phyloP scores from a whole-genome alignment of 345 rosid species.

The thale cress (Arabidopsis thaliana) region DNA sequence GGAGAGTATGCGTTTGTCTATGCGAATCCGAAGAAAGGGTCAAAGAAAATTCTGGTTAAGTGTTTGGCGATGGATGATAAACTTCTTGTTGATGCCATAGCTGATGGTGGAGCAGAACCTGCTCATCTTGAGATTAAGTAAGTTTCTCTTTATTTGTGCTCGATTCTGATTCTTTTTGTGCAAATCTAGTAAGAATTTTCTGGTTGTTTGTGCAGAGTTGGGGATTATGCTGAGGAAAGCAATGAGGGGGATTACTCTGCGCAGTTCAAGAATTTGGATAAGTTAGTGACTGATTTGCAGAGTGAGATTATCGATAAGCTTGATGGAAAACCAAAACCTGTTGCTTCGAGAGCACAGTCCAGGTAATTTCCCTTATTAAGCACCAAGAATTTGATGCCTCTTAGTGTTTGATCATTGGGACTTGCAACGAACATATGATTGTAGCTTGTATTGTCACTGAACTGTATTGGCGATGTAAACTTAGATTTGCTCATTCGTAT shows the following conservation, averaged over 20 bases:
- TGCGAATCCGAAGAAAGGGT: slow-evolving; percentile 53
- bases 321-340: slow-evolving; percentile 38
- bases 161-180: slow-evolving; percentile 9
- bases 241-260: slow-evolving; percentile 54
- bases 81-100: slow-evolving; percentile 67
- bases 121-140: slow-evolving; percentile 75
- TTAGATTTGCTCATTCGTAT: neutral
- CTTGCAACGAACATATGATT: neutral
- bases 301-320: slow-evolving; percentile 57
- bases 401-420: neutral
- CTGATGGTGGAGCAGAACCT: slow-evolving; percentile 59
- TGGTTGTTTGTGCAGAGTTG: slow-evolving; percentile 52
- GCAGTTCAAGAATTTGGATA: slow-evolving; percentile 64
- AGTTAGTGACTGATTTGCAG: slow-evolving; percentile 61
- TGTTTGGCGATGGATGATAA: slow-evolving; percentile 66
- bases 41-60: slow-evolving; percentile 67
- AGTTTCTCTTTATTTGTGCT: neutral
- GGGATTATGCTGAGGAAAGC: slow-evolving; percentile 54
- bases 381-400: neutral
- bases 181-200: neutral
- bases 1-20: slow-evolving; percentile 83
- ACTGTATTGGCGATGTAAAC: neutral
- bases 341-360: slow-evolving; percentile 41
- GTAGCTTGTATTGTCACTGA: neutral
- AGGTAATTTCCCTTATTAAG: slow-evolving; percentile 46